phyloP scores from a whole-genome alignment of 371 early-diverging fungal species.

The Mortierella sp. region DNA sequence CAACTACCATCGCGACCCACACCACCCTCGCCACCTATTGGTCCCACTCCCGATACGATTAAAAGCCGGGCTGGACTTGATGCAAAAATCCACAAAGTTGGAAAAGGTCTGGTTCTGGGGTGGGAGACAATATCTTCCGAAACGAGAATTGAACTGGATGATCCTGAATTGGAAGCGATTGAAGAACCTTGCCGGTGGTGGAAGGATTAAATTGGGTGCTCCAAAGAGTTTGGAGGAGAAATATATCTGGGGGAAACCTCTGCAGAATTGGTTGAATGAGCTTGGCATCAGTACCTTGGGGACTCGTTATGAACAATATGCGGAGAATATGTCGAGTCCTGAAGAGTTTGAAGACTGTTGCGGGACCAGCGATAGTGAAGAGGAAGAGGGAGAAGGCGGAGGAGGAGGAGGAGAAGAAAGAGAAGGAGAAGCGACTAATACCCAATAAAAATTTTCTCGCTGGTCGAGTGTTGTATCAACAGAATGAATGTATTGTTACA shows the following conservation, averaged over 20 bases:
- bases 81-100: neutral
- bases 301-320: neutral
- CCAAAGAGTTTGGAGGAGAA: neutral
- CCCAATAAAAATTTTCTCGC: too few species aligned
- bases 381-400: neutral
- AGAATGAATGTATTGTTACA: too few species aligned
- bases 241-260: neutral
- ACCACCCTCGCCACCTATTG: neutral
- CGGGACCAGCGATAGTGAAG: neutral
- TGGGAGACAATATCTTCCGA: conserved; percentile 7
- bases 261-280: conserved; percentile 2
- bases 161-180: conserved; percentile 7
- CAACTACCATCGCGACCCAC: neutral
- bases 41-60: conserved; percentile 10
- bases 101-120: conserved; percentile 16
- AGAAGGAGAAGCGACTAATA: too few species aligned
- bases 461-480: too few species aligned
- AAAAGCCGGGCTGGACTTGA: conserved; percentile 7
- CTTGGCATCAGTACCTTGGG: conserved; percentile 5
- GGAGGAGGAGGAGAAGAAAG: too few species aligned
- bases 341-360: neutral
- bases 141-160: conserved; percentile 14
- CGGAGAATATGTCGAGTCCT: neutral
- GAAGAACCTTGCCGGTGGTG: neutral
- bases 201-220: neutral